Percentiles rank a stretch among this genome's conserved stretches.
Evolutionary conservation across 768 basidiomycete species (phyloP).

Genomic region (Macrolepiota dolichaula): DNA sequence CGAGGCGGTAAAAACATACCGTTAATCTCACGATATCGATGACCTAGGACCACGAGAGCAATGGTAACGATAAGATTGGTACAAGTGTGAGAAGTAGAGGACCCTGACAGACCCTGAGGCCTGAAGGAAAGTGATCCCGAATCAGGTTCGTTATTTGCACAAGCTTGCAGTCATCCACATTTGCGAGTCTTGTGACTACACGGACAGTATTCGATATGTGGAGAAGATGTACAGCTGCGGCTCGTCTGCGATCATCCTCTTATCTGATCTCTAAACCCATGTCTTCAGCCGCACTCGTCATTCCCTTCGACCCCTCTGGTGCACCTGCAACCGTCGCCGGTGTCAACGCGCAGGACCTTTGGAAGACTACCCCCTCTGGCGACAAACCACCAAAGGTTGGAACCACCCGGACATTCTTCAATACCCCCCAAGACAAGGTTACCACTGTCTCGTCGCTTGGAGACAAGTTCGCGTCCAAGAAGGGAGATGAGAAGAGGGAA

Average conservation of each 20-base stretch:
- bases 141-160: neutral
- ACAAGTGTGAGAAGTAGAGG: neutral
- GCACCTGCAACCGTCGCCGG: conserved; percentile 27
- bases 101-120: neutral
- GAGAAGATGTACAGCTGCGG: conserved; percentile 21
- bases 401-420: conserved; percentile 63
- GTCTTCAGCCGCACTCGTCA: conserved; percentile 53
- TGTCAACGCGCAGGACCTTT: conserved; percentile 47
- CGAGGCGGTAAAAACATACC: too few relatives aligned
- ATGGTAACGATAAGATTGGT: too few relatives aligned
- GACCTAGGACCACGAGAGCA: too few relatives aligned
- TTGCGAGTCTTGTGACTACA: conserved; percentile 6
- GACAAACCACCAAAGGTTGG: conserved; percentile 58
- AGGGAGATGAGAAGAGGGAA: conserved; percentile 52
- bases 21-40: too few relatives aligned
- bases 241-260: conserved; percentile 19
- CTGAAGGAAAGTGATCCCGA: neutral
- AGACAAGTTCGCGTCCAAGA: conserved; percentile 46
- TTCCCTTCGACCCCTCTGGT: conserved; percentile 52
- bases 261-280: conserved; percentile 31
- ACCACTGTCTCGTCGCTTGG: conserved; percentile 60
- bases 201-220: conserved; percentile 15
- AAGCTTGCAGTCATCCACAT: neutral
- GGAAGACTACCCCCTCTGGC: conserved; percentile 45
- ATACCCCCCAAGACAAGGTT: conserved; percentile 42